A percentile compares a stretch with the other conserved stretches of the same genome.
Conservation (phyloP, 2,329 filamentous ascomycete species). For the Ophiostoma sp. region DNA sequence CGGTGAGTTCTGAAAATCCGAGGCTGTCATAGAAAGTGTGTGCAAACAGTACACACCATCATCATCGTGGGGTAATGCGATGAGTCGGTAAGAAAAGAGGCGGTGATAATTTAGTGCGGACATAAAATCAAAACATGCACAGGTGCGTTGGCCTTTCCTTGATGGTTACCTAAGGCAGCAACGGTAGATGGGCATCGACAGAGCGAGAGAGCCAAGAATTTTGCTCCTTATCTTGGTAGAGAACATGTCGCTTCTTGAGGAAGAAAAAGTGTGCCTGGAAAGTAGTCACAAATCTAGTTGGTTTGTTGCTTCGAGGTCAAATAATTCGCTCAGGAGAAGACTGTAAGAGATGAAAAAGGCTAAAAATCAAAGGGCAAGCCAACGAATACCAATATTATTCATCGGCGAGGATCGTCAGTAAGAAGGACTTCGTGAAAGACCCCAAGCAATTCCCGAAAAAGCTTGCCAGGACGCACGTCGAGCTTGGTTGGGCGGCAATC, state of each 20-base stretch:
- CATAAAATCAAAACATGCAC: neutral
- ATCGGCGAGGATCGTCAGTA: neutral
- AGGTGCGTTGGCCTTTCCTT: neutral
- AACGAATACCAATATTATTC: neutral
- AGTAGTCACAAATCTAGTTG: neutral
- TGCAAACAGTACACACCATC: neutral
- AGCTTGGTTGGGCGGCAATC: neutral
- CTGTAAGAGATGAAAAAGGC: neutral
- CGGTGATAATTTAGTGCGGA: neutral
- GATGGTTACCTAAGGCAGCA: neutral
- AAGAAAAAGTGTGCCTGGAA: neutral
- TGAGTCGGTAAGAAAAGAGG: neutral
- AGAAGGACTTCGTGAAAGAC: neutral
- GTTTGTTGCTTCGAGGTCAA: neutral
- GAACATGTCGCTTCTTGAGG: neutral
- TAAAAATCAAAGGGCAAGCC: neutral
- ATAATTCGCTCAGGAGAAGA: neutral
- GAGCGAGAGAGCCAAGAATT: neutral
- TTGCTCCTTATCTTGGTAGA: neutral
- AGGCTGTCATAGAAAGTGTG: neutral
- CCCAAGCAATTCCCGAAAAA: neutral
- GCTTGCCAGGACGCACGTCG: neutral
- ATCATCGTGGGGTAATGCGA: neutral
- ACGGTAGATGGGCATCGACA: neutral
- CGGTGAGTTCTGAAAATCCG: neutral